Percentiles rank a stretch among this genome's conserved stretches.
These are phyloP conservation scores for Dendrobium chrysotoxum DNA, from an alignment of 106 monocot species.

Conservation along the genomic window DNA sequence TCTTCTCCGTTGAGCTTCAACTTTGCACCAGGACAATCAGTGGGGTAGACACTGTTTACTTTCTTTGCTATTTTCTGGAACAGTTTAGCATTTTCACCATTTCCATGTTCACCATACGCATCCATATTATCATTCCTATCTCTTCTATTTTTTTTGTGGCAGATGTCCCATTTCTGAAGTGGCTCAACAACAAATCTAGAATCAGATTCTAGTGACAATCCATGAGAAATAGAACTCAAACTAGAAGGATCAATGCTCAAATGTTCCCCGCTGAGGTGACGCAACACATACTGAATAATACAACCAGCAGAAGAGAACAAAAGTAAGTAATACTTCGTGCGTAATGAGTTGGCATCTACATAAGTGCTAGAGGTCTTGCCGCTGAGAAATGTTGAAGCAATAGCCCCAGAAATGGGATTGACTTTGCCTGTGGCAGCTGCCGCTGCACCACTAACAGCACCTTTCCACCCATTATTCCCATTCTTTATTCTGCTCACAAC, in stretches of 20 bases:
- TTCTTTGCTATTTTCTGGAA: constrained; percentile 41
- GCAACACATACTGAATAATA: constrained; percentile 77
- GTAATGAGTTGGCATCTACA: constrained; percentile 23
- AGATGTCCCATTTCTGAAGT: constrained; percentile 93
- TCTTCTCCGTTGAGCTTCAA: constrained; percentile 40
- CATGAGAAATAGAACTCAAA: constrained; percentile 22
- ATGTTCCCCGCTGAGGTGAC: constrained; percentile 32
- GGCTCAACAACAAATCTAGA: constrained; percentile 64
- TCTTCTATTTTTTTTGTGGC: constrained; percentile 70
- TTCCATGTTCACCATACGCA: constrained; percentile 71
- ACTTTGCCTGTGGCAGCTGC: constrained; percentile 66
- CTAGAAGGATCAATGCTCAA: constrained; percentile 35
- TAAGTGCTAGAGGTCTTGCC: constrained; percentile 28
- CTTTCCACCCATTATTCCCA: constrained; percentile 78
- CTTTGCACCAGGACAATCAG: constrained; percentile 18
- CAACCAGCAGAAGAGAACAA: constrained; percentile 83
- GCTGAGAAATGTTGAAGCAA: constrained; percentile 83
- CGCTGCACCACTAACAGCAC: constrained; percentile 69
- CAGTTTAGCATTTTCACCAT: constrained; percentile 40
- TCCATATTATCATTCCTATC: constrained; percentile 57
- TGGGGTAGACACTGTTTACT: constrained; percentile 42
- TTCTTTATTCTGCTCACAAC: constrained; percentile 82
- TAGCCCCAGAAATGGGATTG: constrained; percentile 66
- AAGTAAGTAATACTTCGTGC: constrained; percentile 54
- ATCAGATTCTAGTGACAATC: constrained; percentile 28